These are phyloP conservation scores for Nannochloris sp. DNA, from an alignment of 139 green algal genomes.

Conservation along the genomic window DNA sequence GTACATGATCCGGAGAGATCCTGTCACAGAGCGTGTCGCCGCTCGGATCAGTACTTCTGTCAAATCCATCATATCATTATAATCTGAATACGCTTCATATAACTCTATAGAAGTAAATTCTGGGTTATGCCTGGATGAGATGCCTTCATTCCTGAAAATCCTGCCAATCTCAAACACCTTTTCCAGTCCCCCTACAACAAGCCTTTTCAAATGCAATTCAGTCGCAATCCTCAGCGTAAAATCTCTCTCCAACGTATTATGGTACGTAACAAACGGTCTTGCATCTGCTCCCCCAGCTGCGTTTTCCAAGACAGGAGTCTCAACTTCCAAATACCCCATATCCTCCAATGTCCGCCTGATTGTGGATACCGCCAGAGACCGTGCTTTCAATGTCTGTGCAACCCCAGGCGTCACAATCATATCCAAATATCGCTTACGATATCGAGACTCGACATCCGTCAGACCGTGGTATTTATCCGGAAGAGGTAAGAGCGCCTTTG, in stretches of 20 bases:
- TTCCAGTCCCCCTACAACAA: slow-evolving; percentile 87
- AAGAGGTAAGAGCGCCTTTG: slow-evolving; percentile 89
- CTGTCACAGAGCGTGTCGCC: slow-evolving; percentile 33
- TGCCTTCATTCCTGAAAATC: slow-evolving; percentile 96
- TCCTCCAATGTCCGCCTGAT: slow-evolving; percentile 79
- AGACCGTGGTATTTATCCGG: slow-evolving; percentile 98
- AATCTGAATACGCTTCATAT: slow-evolving; percentile 95
- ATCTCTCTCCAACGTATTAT: slow-evolving; percentile 79
- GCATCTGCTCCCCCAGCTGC: slow-evolving; percentile 89
- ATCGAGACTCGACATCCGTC: slow-evolving; percentile 89
- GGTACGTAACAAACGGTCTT: slow-evolving; percentile 89
- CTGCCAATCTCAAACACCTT: slow-evolving; percentile 94
- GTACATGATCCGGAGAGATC: slow-evolving; percentile 49
- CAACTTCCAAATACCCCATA: slow-evolving; percentile 63
- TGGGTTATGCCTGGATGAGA: slow-evolving; percentile 91
- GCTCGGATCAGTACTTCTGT: slow-evolving; percentile 77
- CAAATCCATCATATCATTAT: slow-evolving; percentile 93
- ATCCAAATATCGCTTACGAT: slow-evolving; percentile 89
- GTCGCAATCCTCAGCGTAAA: slow-evolving; percentile 95
- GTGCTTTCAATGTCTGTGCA: slow-evolving; percentile 61
- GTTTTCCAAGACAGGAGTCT: slow-evolving; percentile 76
- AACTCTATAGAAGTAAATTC: slow-evolving; percentile 97
- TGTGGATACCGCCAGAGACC: slow-evolving; percentile 61
- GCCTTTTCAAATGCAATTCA: slow-evolving; percentile 95
- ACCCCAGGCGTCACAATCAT: slow-evolving; percentile 87